Evolutionary conservation across 139 green algal genomes (phyloP), one percentile per base, ranked within the genome.

Genomic region (Auxenochlorella protothecoides): DNA sequence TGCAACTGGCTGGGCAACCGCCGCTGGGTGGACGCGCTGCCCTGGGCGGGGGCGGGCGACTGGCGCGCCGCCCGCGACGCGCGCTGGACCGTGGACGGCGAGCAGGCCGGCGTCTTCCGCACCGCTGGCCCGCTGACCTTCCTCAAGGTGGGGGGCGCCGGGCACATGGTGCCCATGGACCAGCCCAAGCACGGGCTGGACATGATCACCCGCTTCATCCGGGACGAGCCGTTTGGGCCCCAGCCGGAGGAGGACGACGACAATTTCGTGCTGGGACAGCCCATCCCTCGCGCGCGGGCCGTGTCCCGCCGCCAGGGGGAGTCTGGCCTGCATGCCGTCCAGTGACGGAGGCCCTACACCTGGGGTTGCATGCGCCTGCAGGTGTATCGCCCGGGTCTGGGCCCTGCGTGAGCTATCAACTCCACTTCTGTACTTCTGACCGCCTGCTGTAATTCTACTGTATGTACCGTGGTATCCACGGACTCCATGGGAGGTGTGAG

Each of bases 151-250:
- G 71, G 63, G 44, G 65, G 75, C 0, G 88, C 88, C 51, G 87
- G 86, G 83, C 78, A 86, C 72, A 88, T 90, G 80, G 87, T 95
- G 7, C 90, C 90, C 44, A 94, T 93, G 88, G 90, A 96, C 72
- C 81, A 95, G 75, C 78, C 83, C 9, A 68, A 71, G 27, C 68
- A 83, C 59, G 78, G 79, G 0, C 79, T 92, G 71, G 74, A 81
- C 66, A 90, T 95, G 83, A 85, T 96, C 71, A 86, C 68, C 2
- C 72, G 72, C 51, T 95, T 92, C 78, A 91, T 82, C 2, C 74
- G 74, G 53, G 63, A 55, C 60, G 16, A 74, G 65, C 27, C 68
- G 1, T 73, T 85, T 66, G 77, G 69, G 14, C 74, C 3, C 57
- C 9, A 15, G 57, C 57, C 57, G 57, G 57, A 11, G 9, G 27